These are phyloP conservation scores for Termitomyces sp. DNA, from an alignment of 768 basidiomycete species.

Conservation along the genomic window DNA sequence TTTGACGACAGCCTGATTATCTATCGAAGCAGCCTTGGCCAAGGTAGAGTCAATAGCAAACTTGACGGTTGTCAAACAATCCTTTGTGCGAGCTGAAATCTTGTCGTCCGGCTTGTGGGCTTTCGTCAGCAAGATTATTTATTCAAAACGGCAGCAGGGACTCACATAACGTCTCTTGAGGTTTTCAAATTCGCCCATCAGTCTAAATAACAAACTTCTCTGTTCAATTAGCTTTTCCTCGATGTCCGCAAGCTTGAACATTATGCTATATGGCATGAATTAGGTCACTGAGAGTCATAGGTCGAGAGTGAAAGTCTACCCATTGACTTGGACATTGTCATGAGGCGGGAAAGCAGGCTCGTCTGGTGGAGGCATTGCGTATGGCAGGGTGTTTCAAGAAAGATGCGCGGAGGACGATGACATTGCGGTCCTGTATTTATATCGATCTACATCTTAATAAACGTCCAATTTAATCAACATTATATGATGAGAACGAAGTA, in stretches of 20 bases:
- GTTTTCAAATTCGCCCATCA: not conserved
- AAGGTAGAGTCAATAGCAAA: slow-evolving; percentile 1
- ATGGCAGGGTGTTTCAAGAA: not conserved
- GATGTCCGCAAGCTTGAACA: slow-evolving; percentile 2
- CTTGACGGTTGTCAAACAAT: not conserved
- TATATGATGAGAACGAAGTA: not conserved
- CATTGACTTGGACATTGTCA: not conserved
- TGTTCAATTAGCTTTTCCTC: slow-evolving; percentile 4
- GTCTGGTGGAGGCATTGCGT: slow-evolving; percentile 1
- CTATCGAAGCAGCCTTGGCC: slow-evolving; percentile 4
- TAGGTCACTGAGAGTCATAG: too few species aligned
- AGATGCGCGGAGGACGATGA: not conserved
- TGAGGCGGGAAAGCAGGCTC: slow-evolving; percentile 2
- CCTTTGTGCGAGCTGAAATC: not conserved
- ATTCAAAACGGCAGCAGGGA: not conserved
- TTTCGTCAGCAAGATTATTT: not conserved
- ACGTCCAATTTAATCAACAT: too few species aligned
- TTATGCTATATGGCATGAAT: not conserved
- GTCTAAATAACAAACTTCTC: not conserved
- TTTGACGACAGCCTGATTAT: not conserved
- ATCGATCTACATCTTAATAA: not conserved
- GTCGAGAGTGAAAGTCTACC: not conserved
- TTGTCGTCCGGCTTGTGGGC: not conserved
- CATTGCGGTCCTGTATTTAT: not conserved
- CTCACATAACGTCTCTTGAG: slow-evolving; percentile 4